phyloP scores from a whole-genome alignment of 768 basidiomycete species.

The Pleurotus cornucopiae region DNA sequence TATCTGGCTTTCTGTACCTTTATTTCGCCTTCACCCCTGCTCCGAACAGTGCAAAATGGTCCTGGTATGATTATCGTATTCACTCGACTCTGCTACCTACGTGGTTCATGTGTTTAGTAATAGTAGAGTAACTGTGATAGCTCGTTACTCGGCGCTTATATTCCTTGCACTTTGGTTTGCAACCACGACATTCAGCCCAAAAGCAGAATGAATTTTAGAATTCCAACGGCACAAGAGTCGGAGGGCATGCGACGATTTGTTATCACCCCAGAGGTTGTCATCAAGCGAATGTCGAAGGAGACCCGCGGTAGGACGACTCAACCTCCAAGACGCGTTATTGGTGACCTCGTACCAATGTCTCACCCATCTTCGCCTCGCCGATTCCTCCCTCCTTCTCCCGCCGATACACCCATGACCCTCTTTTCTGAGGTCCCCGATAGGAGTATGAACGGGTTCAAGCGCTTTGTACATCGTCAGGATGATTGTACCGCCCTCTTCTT shows the following conservation, averaged over 20 bases:
- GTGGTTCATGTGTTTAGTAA: too few species aligned
- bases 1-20: not conserved
- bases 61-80: too few species aligned
- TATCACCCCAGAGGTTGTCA: not conserved
- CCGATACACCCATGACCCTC: not conserved
- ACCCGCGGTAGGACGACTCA: not conserved
- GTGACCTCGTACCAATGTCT: not conserved
- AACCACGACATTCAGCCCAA: too few species aligned
- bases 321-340: not conserved
- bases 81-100: too few species aligned
- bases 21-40: not conserved
- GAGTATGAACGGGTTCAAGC: not conserved
- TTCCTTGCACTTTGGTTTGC: too few species aligned
- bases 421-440: not conserved
- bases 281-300: not conserved
- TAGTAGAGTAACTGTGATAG: too few species aligned
- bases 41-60: too few species aligned
- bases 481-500: constrained; percentile 9
- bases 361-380: constrained; percentile 2
- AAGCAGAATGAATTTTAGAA: too few species aligned
- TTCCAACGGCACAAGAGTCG: too few species aligned
- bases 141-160: too few species aligned
- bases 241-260: too few species aligned
- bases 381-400: not conserved
- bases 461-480: constrained; percentile 2